phyloP scores from a whole-genome alignment of 2,329 filamentous ascomycete genomes.

The Alternaria incomplexa region DNA sequence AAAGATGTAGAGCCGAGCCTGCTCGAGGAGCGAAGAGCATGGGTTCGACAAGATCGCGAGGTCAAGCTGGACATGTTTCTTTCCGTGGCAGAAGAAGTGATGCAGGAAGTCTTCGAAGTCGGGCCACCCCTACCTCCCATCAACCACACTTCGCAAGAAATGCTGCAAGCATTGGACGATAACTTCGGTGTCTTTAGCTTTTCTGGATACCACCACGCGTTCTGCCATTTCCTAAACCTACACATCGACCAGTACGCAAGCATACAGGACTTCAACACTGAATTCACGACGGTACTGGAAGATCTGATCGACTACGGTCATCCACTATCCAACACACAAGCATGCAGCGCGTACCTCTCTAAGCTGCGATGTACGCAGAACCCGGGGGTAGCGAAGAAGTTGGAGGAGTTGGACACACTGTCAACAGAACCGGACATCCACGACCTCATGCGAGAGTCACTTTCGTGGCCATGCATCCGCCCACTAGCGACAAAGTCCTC shows the following conservation, averaged over 20 bases:
- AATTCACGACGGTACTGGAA: constrained; percentile 40
- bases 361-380: constrained; percentile 47
- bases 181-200: constrained; percentile 40
- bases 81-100: constrained; percentile 45
- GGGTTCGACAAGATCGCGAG: constrained; percentile 45
- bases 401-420: constrained; percentile 40
- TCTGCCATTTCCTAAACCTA: constrained; percentile 47
- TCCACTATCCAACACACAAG: constrained; percentile 42
- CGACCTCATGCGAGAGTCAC: constrained; percentile 39
- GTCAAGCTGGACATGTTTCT: constrained; percentile 47
- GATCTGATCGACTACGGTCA: constrained; percentile 44
- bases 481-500: constrained; percentile 30
- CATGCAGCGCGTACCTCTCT: constrained; percentile 47
- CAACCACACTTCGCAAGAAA: constrained; percentile 39
- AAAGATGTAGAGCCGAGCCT: constrained; percentile 37
- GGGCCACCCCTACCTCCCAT: constrained; percentile 43
- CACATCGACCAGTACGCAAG: constrained; percentile 43
- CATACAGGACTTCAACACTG: constrained; percentile 44
- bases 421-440: constrained; percentile 25
- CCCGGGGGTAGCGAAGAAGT: constrained; percentile 43
- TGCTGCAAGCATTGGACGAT: constrained; percentile 40
- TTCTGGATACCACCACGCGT: constrained; percentile 45
- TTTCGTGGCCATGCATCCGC: constrained; percentile 40
- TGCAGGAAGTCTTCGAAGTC: constrained; percentile 45
- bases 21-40: constrained; percentile 42